These are phyloP conservation scores for Taxawa tesnikishii DNA, from an alignment of 2,329 filamentous ascomycete genomes.

Conservation along the genomic window DNA sequence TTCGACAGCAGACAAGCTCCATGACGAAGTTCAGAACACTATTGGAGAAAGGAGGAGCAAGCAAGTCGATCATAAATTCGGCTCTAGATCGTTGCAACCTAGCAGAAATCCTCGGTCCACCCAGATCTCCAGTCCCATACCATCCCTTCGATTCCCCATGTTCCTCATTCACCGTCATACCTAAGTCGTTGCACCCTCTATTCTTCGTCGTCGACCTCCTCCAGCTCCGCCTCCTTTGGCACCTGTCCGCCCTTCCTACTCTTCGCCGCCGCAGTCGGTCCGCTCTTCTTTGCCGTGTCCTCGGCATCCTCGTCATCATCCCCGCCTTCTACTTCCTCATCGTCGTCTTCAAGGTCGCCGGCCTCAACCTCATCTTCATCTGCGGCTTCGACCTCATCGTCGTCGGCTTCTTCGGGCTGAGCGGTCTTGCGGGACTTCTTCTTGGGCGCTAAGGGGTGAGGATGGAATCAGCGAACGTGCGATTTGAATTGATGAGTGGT, in stretches of 20 bases:
- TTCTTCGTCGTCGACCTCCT: slow-evolving; percentile 17
- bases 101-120: too few species aligned
- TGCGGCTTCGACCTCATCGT: slow-evolving; percentile 10
- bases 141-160: too few species aligned
- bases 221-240: slow-evolving; percentile 18
- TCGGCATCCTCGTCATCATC: slow-evolving; percentile 12
- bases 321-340: slow-evolving; percentile 8
- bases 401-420: slow-evolving; percentile 7
- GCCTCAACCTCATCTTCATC: slow-evolving; percentile 11
- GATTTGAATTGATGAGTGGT: slow-evolving; percentile 1
- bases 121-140: too few species aligned
- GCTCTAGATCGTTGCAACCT: too few species aligned
- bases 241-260: slow-evolving; percentile 14
- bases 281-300: slow-evolving; percentile 14
- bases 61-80: too few species aligned
- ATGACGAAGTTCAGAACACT: too few species aligned
- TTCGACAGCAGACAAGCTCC: too few species aligned
- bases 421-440: slow-evolving; percentile 12
- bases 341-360: slow-evolving; percentile 10
- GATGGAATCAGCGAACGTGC: neutral
- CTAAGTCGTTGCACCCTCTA: too few species aligned
- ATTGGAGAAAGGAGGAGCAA: too few species aligned
- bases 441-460: slow-evolving; percentile 10
- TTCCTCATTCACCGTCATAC: too few species aligned
- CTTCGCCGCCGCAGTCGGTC: slow-evolving; percentile 18